phyloP scores from a whole-genome alignment of 2,329 filamentous ascomycete genomes.

The Phialophora expanda region DNA sequence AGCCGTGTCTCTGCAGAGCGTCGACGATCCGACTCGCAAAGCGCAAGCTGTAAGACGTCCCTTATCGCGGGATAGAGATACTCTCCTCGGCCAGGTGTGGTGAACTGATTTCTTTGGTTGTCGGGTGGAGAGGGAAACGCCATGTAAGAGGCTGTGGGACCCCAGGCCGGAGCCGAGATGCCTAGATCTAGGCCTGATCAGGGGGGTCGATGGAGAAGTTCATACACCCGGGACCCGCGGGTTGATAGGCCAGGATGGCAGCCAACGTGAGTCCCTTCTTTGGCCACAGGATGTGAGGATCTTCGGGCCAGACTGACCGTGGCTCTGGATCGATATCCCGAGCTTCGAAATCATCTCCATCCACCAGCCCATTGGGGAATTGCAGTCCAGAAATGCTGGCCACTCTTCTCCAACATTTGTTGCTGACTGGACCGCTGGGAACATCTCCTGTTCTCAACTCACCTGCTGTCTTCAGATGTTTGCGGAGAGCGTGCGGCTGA shows the following conservation, averaged over 20 bases:
- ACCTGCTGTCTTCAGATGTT: conserved; percentile 23
- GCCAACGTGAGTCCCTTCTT: background rate
- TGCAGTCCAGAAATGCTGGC: background rate
- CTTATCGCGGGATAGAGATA: conserved; percentile 12
- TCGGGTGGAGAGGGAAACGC: background rate
- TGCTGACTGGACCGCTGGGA: background rate
- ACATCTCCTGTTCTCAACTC: conserved; percentile 15
- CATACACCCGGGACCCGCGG: background rate
- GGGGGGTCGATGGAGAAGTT: conserved; percentile 34
- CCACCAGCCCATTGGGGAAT: conserved; percentile 27
- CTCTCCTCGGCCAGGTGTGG: background rate
- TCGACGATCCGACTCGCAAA: background rate
- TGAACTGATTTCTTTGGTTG: background rate
- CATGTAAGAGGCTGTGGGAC: background rate
- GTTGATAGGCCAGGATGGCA: background rate
- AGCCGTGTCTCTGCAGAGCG: background rate
- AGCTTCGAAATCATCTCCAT: conserved; percentile 23
- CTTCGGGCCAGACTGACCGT: background rate
- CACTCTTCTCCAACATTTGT: background rate
- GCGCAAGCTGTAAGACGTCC: background rate
- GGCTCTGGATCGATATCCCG: background rate
- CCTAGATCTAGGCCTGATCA: conserved; percentile 13
- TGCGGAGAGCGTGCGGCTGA: background rate
- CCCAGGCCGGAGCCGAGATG: background rate
- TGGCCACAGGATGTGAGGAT: background rate